Percentiles rank a stretch among this genome's conserved stretches.
Evolutionary conservation across 129 eudicot genomes (phyloP).

Genomic region (Cynara cardunculus): DNA sequence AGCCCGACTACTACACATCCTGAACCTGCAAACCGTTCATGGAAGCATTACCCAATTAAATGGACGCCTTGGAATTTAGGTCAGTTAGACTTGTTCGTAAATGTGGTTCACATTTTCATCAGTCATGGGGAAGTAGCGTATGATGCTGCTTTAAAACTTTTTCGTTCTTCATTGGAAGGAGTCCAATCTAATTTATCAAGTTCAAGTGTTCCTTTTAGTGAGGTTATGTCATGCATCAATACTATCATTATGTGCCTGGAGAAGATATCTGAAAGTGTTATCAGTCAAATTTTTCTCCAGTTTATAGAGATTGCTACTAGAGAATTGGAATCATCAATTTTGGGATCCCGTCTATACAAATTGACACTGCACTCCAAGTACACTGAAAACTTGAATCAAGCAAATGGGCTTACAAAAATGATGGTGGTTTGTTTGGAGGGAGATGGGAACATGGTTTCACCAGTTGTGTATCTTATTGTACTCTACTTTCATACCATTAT

Average conservation of each 20-base stretch:
- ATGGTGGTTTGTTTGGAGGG: slow-evolving; percentile 18
- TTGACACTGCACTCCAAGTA: slow-evolving; percentile 39
- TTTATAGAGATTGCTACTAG: slow-evolving; percentile 40
- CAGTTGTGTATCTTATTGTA: slow-evolving; percentile 40
- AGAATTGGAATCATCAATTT: slow-evolving; percentile 50
- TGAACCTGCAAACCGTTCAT: too few species aligned
- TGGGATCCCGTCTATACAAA: slow-evolving; percentile 78
- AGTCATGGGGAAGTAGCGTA: slow-evolving; percentile 33
- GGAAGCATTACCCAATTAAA: slow-evolving; percentile 45
- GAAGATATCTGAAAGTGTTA: slow-evolving; percentile 35
- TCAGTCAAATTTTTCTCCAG: slow-evolving; percentile 35
- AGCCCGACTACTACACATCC: too few species aligned
- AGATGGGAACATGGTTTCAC: slow-evolving; percentile 42
- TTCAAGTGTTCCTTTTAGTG: slow-evolving; percentile 40
- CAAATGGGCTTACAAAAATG: slow-evolving; percentile 13
- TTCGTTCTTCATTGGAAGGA: slow-evolving; percentile 49
- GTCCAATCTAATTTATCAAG: slow-evolving; percentile 36
- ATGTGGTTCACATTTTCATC: slow-evolving; percentile 39
- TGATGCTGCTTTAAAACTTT: slow-evolving; percentile 50
- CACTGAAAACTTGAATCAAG: slow-evolving; percentile 16
- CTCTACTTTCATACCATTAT: slow-evolving; percentile 40
- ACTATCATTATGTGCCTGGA: slow-evolving; percentile 38
- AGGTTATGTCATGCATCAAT: slow-evolving; percentile 45
- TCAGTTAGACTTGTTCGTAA: slow-evolving; percentile 55
- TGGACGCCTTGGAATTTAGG: slow-evolving; percentile 60